Base-by-base conservation (phyloP, 2,329 filamentous ascomycete genomes). In the Escovopsis sp. region DNA sequence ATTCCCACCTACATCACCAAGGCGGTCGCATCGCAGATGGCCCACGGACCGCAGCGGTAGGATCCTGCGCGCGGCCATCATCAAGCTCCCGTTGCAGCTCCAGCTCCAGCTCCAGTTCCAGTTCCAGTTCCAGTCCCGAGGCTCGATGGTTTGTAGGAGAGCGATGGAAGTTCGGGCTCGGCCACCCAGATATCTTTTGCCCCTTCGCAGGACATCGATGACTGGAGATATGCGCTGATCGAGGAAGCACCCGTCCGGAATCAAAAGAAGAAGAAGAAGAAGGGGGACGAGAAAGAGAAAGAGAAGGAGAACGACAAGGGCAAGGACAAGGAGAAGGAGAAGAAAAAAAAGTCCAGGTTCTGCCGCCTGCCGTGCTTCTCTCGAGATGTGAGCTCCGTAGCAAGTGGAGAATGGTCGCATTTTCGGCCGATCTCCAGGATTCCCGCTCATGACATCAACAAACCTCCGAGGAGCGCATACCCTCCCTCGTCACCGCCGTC, bases 201-300 rank as follows among this genome's bases (percentile, higher is more conserved):
- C 19, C 41, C 48, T 1, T 47, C 53, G 3, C 49, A 53, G 26
- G 50, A 52, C 30, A 55, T 57, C 48, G 53, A 59, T 40, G 56
- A 60, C 26, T 59, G 58, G 55, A 58, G 57, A 43, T 53, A 54
- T 40, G 54, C 58, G 6, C 51, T 62, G 30, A 54, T 60, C 30
- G 57, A 62, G 11, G 53, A 60, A 36, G 48, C 48, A 12, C 51
- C 55, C 5, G 35, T 42, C 26, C 48, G 49, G 38, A 54, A 49
- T 11, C 48, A 49, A 19, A 53, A 44, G 38, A 40, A 46, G n/a
- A 41, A 41, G 11, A 42, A 40, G 9, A n/a, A n/a, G n/a, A n/a
- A n/a, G n/a, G n/a, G n/a, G n/a, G n/a, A n/a, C n/a, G n/a, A n/a
- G n/a, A n/a, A n/a, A n/a, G n/a, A n/a, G n/a, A n/a, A n/a, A n/a